phyloP scores from a whole-genome alignment of 305 asterid genomes.

The Solanum hybrid region DNA sequence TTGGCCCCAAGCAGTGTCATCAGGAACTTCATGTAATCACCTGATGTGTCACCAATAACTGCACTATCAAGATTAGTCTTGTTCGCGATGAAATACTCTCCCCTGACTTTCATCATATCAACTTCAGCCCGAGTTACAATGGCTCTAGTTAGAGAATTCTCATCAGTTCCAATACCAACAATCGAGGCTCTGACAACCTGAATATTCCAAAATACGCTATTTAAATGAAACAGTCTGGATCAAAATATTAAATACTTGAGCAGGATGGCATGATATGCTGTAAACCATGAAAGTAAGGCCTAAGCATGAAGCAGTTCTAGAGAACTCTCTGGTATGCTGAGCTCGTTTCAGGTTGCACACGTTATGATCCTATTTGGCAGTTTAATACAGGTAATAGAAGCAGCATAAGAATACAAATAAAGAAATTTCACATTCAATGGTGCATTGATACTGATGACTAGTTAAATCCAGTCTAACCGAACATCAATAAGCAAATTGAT shows the following conservation, averaged over 20 bases:
- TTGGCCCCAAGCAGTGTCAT: constrained; percentile 59
- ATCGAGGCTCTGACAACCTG: constrained; percentile 54
- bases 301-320: background rate
- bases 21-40: constrained; percentile 63
- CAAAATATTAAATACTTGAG: background rate
- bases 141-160: constrained; percentile 56
- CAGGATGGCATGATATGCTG: background rate
- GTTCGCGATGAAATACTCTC: constrained; percentile 35
- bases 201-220: background rate
- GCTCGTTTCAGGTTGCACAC: background rate
- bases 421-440: background rate
- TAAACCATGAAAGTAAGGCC: background rate
- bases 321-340: background rate
- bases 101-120: constrained; percentile 52
- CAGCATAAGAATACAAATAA: background rate
- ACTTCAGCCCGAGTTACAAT: constrained; percentile 59
- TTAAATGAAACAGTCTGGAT: background rate
- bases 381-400: background rate
- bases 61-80: constrained; percentile 42
- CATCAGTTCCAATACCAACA: constrained; percentile 64
- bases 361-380: background rate
- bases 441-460: background rate
- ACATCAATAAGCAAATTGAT: background rate
- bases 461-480: background rate
- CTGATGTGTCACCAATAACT: constrained; percentile 67